Percentiles rank a stretch among this genome's conserved stretches.
Evolutionary conservation across 306 rosid species (phyloP).

Genomic region (Potentilla sterilis): DNA sequence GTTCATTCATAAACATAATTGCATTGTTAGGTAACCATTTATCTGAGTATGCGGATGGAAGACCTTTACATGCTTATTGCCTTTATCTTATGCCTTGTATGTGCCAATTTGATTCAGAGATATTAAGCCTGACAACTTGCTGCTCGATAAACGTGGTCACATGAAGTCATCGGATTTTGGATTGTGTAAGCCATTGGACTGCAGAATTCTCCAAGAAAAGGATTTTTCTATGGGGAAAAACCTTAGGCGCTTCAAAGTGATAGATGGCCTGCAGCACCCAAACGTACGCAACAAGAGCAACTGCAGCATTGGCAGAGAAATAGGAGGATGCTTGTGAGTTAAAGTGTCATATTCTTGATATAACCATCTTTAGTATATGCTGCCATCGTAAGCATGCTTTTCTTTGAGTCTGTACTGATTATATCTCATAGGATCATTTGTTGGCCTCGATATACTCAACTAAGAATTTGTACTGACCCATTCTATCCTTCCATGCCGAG

Average conservation of each 20-base stretch:
- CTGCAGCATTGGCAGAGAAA: slow-evolving; percentile 98
- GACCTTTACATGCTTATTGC: slow-evolving; percentile 19
- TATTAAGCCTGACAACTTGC: slow-evolving; percentile 98
- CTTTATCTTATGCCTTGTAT: slow-evolving; percentile 18
- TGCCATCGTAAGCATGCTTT: slow-evolving; percentile 14
- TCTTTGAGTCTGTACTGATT: not conserved
- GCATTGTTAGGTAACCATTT: slow-evolving; percentile 71
- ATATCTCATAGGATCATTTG: too few relatives aligned
- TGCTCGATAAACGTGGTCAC: slow-evolving; percentile 87
- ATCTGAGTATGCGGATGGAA: slow-evolving; percentile 6
- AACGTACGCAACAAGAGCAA: slow-evolving; percentile 96
- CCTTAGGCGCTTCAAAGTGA: slow-evolving; percentile 83
- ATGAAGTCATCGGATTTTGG: slow-evolving; percentile 98
- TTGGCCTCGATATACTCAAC: too few relatives aligned
- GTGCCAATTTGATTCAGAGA: slow-evolving; percentile 59
- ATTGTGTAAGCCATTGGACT: slow-evolving; percentile 93
- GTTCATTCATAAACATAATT: slow-evolving; percentile 94
- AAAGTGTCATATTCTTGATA: slow-evolving; percentile 11
- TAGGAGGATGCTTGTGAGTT: slow-evolving; percentile 95
- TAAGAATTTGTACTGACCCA: too few relatives aligned
- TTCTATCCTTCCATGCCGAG: too few relatives aligned
- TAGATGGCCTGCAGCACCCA: slow-evolving; percentile 84
- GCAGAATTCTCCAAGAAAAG: slow-evolving; percentile 91
- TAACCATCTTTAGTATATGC: slow-evolving; percentile 4
- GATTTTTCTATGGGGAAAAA: slow-evolving; percentile 78